Conservation (phyloP, 2,329 filamentous ascomycete species). For the Xenosphaeropsis pyriputrescens region DNA sequence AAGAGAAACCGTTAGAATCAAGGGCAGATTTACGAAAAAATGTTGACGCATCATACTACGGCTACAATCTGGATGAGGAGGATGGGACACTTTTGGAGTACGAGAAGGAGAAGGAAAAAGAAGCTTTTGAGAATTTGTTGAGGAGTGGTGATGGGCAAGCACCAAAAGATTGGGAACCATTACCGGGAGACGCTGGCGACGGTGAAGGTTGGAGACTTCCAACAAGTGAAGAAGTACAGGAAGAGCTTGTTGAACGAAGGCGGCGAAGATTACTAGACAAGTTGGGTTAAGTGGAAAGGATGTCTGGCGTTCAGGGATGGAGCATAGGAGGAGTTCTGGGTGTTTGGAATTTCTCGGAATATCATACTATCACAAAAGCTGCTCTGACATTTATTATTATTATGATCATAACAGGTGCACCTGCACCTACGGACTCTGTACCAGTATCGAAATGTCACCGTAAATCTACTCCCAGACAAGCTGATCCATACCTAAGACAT, state of each 20-base stretch:
- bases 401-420: no score
- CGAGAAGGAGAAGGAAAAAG: constrained; percentile 70
- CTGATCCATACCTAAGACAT: no score
- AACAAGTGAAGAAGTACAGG: constrained; percentile 81
- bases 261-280: constrained; percentile 75
- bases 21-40: constrained; percentile 56
- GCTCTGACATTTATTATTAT: no score
- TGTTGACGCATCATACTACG: constrained; percentile 92
- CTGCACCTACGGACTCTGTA: no score
- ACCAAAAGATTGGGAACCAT: constrained; percentile 63
- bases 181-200: constrained; percentile 79
- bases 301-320: no score
- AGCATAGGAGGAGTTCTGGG: no score
- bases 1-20: constrained; percentile 47
- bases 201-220: constrained; percentile 73
- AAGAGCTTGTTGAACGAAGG: constrained; percentile 78
- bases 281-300: constrained; percentile 12
- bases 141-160: constrained; percentile 38
- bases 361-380: no score
- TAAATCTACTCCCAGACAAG: no score
- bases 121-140: constrained; percentile 58
- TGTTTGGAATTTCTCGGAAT: no score
- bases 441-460: no score
- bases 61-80: constrained; percentile 86
- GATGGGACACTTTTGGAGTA: constrained; percentile 68